phyloP scores from a whole-genome alignment of 352 stramenopile genomes.

The Phytophthora brassicae region DNA sequence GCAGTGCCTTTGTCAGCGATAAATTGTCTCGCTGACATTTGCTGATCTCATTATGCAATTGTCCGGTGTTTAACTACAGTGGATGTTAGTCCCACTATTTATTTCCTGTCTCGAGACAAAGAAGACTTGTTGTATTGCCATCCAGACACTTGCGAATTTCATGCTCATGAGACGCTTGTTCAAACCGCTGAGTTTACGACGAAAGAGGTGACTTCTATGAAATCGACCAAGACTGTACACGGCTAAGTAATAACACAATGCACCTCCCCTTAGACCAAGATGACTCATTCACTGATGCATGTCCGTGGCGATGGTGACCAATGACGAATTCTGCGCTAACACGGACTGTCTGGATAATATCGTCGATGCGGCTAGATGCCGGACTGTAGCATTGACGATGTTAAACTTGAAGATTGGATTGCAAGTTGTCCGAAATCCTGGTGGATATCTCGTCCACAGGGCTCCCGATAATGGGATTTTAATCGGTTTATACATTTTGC shows the following conservation, averaged over 20 bases:
- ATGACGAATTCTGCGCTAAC: constrained; percentile 21
- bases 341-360: constrained; percentile 21
- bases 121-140: constrained; percentile 12
- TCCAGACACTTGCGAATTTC: neutral
- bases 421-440: neutral
- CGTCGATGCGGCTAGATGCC: constrained; percentile 17
- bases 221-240: constrained; percentile 8
- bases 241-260: no score
- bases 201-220: constrained; percentile 20
- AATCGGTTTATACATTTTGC: no score
- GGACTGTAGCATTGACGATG: constrained; percentile 24
- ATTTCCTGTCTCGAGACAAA: constrained; percentile 6
- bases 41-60: no score
- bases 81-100: no score
- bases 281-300: no score
- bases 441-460: neutral
- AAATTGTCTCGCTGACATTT: no score
- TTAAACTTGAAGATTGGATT: constrained; percentile 27
- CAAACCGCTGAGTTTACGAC: constrained; percentile 18
- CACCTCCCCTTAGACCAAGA: no score
- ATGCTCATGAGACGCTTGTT: neutral
- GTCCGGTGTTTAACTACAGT: no score
- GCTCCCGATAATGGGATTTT: no score
- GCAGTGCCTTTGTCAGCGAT: no score
- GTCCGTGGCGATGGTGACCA: constrained; percentile 9